Evolutionary conservation across 495 filamentous ascomycete species (phyloP).

Genomic region (Zalerion maritima): DNA sequence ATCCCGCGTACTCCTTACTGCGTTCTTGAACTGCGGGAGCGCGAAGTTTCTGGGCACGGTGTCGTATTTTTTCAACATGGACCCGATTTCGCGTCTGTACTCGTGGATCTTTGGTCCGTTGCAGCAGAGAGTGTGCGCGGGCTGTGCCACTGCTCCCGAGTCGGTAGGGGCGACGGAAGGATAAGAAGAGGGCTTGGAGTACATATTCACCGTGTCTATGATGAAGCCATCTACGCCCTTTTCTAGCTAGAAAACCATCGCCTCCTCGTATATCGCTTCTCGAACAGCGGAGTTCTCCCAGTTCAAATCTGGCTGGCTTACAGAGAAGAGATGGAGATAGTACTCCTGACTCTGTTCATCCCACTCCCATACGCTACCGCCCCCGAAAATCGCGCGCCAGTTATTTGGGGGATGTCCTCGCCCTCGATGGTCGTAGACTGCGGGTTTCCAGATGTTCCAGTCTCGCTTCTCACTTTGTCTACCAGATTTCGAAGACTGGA

Average conservation of each 20-base stretch:
- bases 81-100: constrained; percentile 33
- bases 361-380: constrained; percentile 27
- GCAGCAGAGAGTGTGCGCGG: constrained; percentile 37
- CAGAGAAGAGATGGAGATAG: constrained; percentile 43
- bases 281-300: constrained; percentile 42
- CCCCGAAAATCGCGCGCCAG: constrained; percentile 30
- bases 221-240: constrained; percentile 44
- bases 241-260: constrained; percentile 46
- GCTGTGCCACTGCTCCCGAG: constrained; percentile 19
- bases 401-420: constrained; percentile 44
- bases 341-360: constrained; percentile 40
- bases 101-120: constrained; percentile 47
- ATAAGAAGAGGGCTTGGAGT: constrained; percentile 46
- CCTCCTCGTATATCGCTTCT: constrained; percentile 35
- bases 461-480: constrained; percentile 37
- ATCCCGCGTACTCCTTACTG: constrained; percentile 48
- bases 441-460: constrained; percentile 48
- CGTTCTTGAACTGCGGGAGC: constrained; percentile 40
- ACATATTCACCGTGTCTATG: constrained; percentile 51
- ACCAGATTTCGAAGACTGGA: constrained; percentile 39
- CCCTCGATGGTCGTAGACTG: constrained; percentile 35
- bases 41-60: constrained; percentile 22
- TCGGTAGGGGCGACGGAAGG: constrained; percentile 46
- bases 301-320: constrained; percentile 46
- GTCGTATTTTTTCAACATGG: constrained; percentile 38